Evolutionary conservation across 805 yeast genomes (phyloP).

Genomic region (Hanseniaspora vineae): DNA sequence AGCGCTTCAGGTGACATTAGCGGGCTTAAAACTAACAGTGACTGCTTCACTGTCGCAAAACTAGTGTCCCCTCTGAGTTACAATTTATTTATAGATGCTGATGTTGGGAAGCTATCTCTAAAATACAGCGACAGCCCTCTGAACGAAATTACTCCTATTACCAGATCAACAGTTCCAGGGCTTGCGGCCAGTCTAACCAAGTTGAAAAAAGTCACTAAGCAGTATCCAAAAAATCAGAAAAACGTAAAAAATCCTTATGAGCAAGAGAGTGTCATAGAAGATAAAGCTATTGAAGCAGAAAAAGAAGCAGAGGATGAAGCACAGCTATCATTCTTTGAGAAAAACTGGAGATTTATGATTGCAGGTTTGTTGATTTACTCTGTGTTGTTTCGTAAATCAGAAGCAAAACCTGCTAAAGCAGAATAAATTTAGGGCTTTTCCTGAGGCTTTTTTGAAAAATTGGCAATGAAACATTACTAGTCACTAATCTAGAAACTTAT

Average conservation of each 20-base stretch:
- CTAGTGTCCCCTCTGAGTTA: neutral
- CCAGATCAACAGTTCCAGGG: neutral
- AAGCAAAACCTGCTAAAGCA: neutral
- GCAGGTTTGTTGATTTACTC: slow-evolving; percentile 3
- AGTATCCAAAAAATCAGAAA: slow-evolving; percentile 1
- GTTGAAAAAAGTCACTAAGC: neutral
- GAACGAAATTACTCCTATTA: neutral
- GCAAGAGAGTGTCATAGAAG: slow-evolving; percentile 1
- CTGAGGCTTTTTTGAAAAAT: neutral
- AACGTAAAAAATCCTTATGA: neutral
- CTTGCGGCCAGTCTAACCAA: neutral
- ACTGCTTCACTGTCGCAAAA: neutral
- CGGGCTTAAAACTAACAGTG: too few species aligned
- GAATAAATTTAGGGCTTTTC: neutral
- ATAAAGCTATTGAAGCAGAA: slow-evolving; percentile 1
- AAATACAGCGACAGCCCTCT: neutral
- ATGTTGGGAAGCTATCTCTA: neutral
- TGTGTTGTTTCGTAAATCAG: neutral
- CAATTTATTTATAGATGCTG: neutral
- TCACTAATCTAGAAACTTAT: too few species aligned
- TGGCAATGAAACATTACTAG: too few species aligned
- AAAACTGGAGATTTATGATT: slow-evolving; percentile 6
- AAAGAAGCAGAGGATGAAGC: slow-evolving; percentile 2
- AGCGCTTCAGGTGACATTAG: too few species aligned
- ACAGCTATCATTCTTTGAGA: slow-evolving; percentile 3